Base-by-base conservation (phyloP, 495 filamentous ascomycete species). In the Astrocystis sublimbata region DNA sequence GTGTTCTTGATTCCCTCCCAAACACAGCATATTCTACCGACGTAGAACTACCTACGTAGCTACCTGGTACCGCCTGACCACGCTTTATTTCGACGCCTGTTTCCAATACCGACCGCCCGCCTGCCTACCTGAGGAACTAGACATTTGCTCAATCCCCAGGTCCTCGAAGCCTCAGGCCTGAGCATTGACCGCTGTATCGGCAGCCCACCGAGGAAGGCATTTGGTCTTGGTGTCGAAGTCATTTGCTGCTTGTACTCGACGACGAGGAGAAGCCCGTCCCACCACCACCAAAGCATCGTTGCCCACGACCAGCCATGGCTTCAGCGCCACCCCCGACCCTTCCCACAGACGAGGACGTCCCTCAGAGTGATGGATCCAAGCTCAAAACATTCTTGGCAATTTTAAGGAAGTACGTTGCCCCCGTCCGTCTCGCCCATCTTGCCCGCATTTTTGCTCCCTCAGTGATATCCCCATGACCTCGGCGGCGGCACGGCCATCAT, bases 371-470 rank as follows among this genome's bases (percentile, higher is more conserved):
- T 53, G 86, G 85, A 55, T 91, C 89, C 30, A 94, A 94, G 78
- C 79, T 96, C 53, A 88, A 85, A 73, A 93, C 89, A 0, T 93
- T 96, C 66, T 76, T 96, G 38, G 85, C 85, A 54, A 93, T 96
- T 59, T 75, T 96, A 59, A 83, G 88, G 70, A 93, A 89, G 89
- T 92, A 82, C 75, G 85, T n/a, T 72, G 50, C 36, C 41, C 3
- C 8, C 17, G 35, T 19, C 17, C 38, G 10, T 57, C 36, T 38
- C 38, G 10, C 45, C 36, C n/a, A 38, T 2, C 36, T 38, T 38
- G 2, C 36, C 36, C 36, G 36, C 2, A 10, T 4, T 38, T 3
- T 38, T 12, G 36, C 10, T 2, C 9, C 10, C 36, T 8, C 3
- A 38, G 8, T 3, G 36, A 15, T 8, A 38, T 4, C 42, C 42